Evolutionary conservation across 2,329 filamentous ascomycete genomes (phyloP).

Genomic region (Polytolypa hystricis): DNA sequence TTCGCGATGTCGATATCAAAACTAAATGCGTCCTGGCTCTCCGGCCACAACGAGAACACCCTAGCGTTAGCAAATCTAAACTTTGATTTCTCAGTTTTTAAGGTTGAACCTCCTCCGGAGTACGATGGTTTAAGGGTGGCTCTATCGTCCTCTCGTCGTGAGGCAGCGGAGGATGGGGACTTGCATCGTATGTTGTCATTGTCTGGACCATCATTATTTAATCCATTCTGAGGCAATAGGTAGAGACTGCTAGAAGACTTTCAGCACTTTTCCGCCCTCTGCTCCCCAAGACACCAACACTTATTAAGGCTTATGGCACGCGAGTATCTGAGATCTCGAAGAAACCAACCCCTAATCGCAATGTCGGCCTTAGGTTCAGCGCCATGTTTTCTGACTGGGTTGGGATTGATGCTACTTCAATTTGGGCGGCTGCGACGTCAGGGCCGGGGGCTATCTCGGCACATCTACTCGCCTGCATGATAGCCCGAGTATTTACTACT

Average conservation of each 20-base stretch:
- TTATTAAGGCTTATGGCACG: slow-evolving; percentile 25
- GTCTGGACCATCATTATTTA: too few species aligned
- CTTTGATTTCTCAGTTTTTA: slow-evolving; percentile 34
- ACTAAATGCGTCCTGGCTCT: slow-evolving; percentile 2
- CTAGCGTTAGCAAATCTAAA: slow-evolving; percentile 23
- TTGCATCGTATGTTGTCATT: too few species aligned
- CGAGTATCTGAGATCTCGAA: slow-evolving; percentile 22
- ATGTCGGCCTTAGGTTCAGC: too few species aligned
- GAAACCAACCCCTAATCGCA: neutral
- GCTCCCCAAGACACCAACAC: slow-evolving; percentile 20
- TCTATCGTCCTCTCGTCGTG: slow-evolving; percentile 20
- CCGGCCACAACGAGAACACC: slow-evolving; percentile 10
- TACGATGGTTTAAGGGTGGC: slow-evolving; percentile 20
- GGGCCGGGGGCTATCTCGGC: slow-evolving; percentile 17
- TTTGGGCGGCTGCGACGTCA: slow-evolving; percentile 19
- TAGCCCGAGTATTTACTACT: slow-evolving; percentile 18
- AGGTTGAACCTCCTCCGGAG: slow-evolving; percentile 30
- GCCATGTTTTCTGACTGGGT: slow-evolving; percentile 7
- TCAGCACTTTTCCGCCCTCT: slow-evolving; percentile 29
- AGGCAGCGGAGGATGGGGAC: too few species aligned
- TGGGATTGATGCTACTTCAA: slow-evolving; percentile 13
- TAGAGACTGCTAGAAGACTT: slow-evolving; percentile 28
- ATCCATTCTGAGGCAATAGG: too few species aligned
- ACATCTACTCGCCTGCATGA: slow-evolving; percentile 26
- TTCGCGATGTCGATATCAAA: neutral